Evolutionary conservation across 257 asterid genomes (phyloP).

Genomic region (Solanum piurae): DNA sequence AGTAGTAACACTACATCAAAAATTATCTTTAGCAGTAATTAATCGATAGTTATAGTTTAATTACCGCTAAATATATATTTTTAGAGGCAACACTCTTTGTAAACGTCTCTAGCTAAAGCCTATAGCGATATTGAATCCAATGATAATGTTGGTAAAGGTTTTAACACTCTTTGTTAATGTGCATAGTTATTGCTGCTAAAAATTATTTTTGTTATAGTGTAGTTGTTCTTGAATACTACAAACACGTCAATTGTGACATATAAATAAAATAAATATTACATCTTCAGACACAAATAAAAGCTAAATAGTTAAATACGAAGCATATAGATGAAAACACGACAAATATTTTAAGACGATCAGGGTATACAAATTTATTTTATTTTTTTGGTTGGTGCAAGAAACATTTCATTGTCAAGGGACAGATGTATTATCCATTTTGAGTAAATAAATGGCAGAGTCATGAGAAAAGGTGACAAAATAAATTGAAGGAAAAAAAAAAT

Average conservation of each 20-base stretch:
- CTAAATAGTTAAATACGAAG: neutral
- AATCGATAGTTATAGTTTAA: no score
- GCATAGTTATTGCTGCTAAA: neutral
- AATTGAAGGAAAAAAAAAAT: neutral
- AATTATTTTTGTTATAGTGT: no score
- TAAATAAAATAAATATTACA: neutral
- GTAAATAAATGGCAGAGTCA: neutral
- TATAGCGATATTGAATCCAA: neutral
- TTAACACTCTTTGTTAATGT: neutral
- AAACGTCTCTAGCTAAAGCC: no score
- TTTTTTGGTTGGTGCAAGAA: neutral
- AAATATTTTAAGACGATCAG: neutral
- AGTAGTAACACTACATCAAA: neutral
- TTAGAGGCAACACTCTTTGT: no score
- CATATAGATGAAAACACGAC: neutral
- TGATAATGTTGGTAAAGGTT: no score
- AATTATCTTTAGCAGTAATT: no score
- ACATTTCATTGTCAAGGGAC: neutral
- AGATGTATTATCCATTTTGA: neutral
- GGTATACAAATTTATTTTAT: neutral
- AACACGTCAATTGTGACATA: neutral
- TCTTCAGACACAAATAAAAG: neutral
- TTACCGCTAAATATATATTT: no score
- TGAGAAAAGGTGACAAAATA: neutral
- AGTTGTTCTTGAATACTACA: neutral